Evolutionary conservation across 345 rosid genomes (phyloP).

Genomic region (Eucalyptus decipiens): DNA sequence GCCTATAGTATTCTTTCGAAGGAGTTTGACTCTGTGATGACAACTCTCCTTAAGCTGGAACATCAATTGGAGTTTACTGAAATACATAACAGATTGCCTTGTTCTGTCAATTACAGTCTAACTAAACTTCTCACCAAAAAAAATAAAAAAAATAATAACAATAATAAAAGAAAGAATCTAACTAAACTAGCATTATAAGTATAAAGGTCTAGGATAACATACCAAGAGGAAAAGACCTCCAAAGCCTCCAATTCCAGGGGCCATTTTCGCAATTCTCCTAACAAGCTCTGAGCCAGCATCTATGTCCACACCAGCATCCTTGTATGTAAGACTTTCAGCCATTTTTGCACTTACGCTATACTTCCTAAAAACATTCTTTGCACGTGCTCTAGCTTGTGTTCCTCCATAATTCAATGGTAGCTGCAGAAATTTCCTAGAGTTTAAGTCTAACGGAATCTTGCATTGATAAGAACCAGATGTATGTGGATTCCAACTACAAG

Average conservation of each 20-base stretch:
- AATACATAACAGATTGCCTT: neutral
- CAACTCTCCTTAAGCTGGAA: neutral
- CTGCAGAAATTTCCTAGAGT: neutral
- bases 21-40: neutral
- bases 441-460: neutral
- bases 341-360: neutral
- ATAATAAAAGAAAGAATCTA: too few species aligned
- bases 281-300: constrained; percentile 94
- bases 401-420: neutral
- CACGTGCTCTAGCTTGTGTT: neutral
- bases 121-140: neutral
- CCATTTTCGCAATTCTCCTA: constrained; percentile 75
- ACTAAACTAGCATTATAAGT: neutral
- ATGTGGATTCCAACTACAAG: neutral
- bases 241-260: constrained; percentile 90
- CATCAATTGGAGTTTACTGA: neutral
- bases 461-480: neutral
- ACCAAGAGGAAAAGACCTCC: constrained; percentile 89
- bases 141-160: too few species aligned
- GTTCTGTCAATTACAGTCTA: neutral
- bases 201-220: neutral
- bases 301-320: constrained; percentile 89
- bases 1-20: neutral
- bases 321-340: constrained; percentile 43
- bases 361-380: neutral